Evolutionary conservation across 1,139 yeast species (phyloP).

Genomic region (Barnettozyma hawaiiensis): DNA sequence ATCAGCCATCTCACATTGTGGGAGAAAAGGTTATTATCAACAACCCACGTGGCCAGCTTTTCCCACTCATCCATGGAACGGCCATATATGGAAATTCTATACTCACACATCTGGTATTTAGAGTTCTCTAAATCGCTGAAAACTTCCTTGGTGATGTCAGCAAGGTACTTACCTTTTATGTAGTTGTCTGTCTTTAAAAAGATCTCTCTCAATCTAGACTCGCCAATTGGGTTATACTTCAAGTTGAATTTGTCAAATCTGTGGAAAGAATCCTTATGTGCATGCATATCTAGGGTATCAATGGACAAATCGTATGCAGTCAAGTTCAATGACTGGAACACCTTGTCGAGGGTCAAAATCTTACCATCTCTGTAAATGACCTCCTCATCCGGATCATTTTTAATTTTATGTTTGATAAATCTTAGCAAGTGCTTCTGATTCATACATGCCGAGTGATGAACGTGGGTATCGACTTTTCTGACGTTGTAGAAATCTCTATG

Average conservation of each 20-base stretch:
- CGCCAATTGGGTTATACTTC: slow-evolving; percentile 97
- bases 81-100: slow-evolving; percentile 92
- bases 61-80: slow-evolving; percentile 91
- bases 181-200: slow-evolving; percentile 93
- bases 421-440: slow-evolving; percentile 94
- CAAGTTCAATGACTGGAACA: slow-evolving; percentile 81
- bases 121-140: slow-evolving; percentile 89
- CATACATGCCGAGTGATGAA: slow-evolving; percentile 99
- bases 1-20: slow-evolving; percentile 96
- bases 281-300: slow-evolving; percentile 98
- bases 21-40: slow-evolving; percentile 85
- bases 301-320: slow-evolving; percentile 93
- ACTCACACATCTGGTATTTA: slow-evolving; percentile 95
- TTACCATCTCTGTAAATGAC: slow-evolving; percentile 93
- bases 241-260: slow-evolving; percentile 95
- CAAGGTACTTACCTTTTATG: slow-evolving; percentile 81
- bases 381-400: slow-evolving; percentile 75
- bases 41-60: slow-evolving; percentile 88
- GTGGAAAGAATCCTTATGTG: slow-evolving; percentile 96
- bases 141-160: slow-evolving; percentile 91
- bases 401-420: slow-evolving; percentile 86
- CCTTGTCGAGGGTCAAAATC: slow-evolving; percentile 78
- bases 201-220: slow-evolving; percentile 91
- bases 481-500: slow-evolving; percentile 98
- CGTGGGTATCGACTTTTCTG: slow-evolving; percentile 97